These are phyloP conservation scores for Amanita rimosa DNA, from an alignment of 768 basidiomycete genomes.

Conservation along the genomic window DNA sequence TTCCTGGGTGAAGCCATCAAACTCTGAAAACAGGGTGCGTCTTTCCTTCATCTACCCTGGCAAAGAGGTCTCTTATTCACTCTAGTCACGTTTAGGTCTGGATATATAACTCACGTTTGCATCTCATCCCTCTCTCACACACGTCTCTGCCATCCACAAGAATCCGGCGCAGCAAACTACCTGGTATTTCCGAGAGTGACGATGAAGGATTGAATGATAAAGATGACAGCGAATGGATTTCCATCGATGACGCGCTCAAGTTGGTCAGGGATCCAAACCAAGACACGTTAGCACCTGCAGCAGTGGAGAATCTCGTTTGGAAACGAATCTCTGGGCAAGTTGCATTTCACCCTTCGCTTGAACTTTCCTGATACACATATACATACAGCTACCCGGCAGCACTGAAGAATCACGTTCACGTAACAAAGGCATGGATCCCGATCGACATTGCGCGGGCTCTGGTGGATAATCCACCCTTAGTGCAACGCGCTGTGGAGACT, in stretches of 20 bases:
- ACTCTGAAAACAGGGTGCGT: constrained; percentile 88
- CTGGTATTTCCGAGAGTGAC: constrained; percentile 31
- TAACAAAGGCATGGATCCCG: constrained; percentile 72
- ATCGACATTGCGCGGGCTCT: constrained; percentile 70
- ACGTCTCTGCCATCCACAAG: constrained; percentile 55
- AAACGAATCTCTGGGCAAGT: constrained; percentile 54
- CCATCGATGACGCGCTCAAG: constrained; percentile 48
- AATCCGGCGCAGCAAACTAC: constrained; percentile 32
- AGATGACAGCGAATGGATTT: constrained; percentile 39
- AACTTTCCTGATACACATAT: background rate
- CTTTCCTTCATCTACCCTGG: constrained; percentile 15
- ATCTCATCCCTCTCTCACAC: constrained; percentile 77
- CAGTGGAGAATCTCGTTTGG: constrained; percentile 61
- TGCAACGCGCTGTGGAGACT: constrained; percentile 81
- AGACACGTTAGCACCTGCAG: constrained; percentile 48
- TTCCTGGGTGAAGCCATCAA: constrained; percentile 83
- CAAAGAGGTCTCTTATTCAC: constrained; percentile 21
- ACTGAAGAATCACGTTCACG: constrained; percentile 58
- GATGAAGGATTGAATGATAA: constrained; percentile 32
- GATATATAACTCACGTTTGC: constrained; percentile 75
- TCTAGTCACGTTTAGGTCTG: constrained; percentile 56
- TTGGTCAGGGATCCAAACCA: constrained; percentile 42
- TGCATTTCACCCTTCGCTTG: background rate
- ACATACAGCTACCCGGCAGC: constrained; percentile 57
- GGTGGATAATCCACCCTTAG: constrained; percentile 45